A percentile compares a stretch with the other conserved stretches of the same genome.
phyloP scores from a whole-genome alignment of 2,329 filamentous ascomycete genomes.

The Zelopaecilomyces penicillatus region DNA sequence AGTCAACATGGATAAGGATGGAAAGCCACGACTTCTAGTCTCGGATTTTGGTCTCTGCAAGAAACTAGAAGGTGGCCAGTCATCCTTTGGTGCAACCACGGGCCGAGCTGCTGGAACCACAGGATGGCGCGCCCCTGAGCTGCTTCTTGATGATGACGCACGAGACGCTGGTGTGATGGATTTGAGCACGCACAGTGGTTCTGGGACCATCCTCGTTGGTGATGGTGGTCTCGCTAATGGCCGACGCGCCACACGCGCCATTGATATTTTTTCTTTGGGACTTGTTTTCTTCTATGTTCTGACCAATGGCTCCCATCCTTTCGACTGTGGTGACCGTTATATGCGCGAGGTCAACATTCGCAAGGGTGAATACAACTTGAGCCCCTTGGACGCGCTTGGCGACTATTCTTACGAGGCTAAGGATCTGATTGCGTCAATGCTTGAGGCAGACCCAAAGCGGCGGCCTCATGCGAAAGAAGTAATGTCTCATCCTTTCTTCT shows the following conservation, averaged over 20 bases:
- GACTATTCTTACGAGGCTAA: constrained; percentile 81
- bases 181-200: constrained; percentile 51
- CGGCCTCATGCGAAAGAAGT: constrained; percentile 70
- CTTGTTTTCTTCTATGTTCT: constrained; percentile 99
- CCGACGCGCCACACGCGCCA: constrained; percentile 84
- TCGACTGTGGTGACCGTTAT: constrained; percentile 87
- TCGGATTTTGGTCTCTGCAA: constrained; percentile 98
- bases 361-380: constrained; percentile 70
- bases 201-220: constrained; percentile 47
- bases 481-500: constrained; percentile 94
- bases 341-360: constrained; percentile 97
- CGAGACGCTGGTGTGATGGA: constrained; percentile 41
- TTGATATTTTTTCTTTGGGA: constrained; percentile 94
- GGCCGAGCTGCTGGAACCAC: constrained; percentile 88
- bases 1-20: constrained; percentile 63
- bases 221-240: constrained; percentile 45
- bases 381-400: constrained; percentile 64
- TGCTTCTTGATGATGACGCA: constrained; percentile 72
- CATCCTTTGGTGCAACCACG: constrained; percentile 89
- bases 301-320: constrained; percentile 84
- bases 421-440: constrained; percentile 79
- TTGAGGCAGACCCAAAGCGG: constrained; percentile 42
- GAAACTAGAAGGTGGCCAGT: constrained; percentile 89
- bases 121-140: constrained; percentile 92
- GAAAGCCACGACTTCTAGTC: constrained; percentile 76